Conservation (phyloP, 257 asterid species). For the Jacaranda mimosifolia region DNA sequence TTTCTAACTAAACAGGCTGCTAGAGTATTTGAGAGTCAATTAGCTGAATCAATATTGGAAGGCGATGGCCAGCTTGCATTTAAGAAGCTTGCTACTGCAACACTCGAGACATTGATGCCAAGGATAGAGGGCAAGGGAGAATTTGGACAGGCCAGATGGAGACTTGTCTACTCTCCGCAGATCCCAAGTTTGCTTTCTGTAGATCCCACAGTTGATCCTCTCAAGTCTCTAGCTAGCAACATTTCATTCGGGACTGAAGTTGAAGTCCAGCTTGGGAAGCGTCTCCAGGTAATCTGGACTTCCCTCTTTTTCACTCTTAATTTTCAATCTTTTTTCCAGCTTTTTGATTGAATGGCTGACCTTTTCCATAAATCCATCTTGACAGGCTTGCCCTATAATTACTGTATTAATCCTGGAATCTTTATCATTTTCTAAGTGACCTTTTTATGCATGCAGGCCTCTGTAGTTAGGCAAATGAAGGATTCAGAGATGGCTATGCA, state of each 20-base stretch:
- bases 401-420: neutral
- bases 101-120: constrained; percentile 95
- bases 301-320: no score
- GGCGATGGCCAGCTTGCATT: constrained; percentile 99
- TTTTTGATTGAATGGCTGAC: neutral
- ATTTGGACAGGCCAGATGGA: constrained; percentile 99
- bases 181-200: constrained; percentile 92
- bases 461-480: constrained; percentile 99
- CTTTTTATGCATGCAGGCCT: constrained; percentile 63
- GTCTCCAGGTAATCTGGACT: constrained; percentile 77
- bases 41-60: constrained; percentile 97
- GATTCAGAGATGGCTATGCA: constrained; percentile 99
- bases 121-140: constrained; percentile 99
- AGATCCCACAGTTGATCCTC: constrained; percentile 97
- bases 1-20: constrained; percentile 74
- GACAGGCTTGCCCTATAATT: neutral
- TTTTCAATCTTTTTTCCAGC: neutral
- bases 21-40: constrained; percentile 94
- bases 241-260: constrained; percentile 98
- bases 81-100: constrained; percentile 98
- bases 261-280: constrained; percentile 97
- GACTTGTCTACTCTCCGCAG: constrained; percentile 98
- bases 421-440: neutral
- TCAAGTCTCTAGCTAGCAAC: constrained; percentile 93
- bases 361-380: constrained; percentile 18